Percentiles rank a stretch among this genome's conserved stretches.
These are phyloP conservation scores for Candida tropicalis DNA, from an alignment of 1,139 yeast species.

Conservation along the genomic window DNA sequence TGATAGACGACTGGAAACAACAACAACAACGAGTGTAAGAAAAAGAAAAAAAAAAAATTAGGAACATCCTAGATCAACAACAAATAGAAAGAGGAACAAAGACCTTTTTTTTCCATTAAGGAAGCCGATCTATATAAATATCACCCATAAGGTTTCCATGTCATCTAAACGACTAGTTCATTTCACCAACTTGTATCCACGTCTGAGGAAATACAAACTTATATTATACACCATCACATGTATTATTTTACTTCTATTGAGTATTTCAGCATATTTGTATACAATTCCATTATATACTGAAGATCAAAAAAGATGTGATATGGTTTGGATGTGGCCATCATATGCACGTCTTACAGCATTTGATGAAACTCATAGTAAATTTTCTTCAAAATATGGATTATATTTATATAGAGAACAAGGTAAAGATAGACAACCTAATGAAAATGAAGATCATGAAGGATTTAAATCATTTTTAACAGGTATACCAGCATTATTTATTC, in stretches of 20 bases:
- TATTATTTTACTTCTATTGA: constrained; percentile 1
- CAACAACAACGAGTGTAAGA: background rate
- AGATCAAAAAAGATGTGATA: constrained; percentile 49
- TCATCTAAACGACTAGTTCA: constrained; percentile 4
- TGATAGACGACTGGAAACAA: background rate
- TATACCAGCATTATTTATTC: constrained; percentile 86
- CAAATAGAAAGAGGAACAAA: no score
- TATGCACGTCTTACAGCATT: constrained; percentile 74
- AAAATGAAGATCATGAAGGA: constrained; percentile 22
- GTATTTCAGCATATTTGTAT: constrained; percentile 9
- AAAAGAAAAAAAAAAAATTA: background rate
- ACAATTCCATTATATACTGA: constrained; percentile 24
- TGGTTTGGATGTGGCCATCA: constrained; percentile 75
- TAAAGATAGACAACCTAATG: constrained; percentile 53
- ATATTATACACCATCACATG: background rate
- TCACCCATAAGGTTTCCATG: background rate
- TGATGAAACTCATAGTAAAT: constrained; percentile 68
- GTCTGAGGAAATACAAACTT: constrained; percentile 6
- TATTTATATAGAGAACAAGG: constrained; percentile 80
- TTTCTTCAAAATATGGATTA: constrained; percentile 78
- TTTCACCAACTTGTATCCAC: constrained; percentile 3
- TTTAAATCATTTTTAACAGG: constrained; percentile 52
- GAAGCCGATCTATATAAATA: no score
- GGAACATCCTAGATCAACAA: no score
- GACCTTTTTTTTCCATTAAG: no score